Evolutionary conservation across 176 grass and related monocot species (phyloP).

Genomic region (Elaeis guineensis): DNA sequence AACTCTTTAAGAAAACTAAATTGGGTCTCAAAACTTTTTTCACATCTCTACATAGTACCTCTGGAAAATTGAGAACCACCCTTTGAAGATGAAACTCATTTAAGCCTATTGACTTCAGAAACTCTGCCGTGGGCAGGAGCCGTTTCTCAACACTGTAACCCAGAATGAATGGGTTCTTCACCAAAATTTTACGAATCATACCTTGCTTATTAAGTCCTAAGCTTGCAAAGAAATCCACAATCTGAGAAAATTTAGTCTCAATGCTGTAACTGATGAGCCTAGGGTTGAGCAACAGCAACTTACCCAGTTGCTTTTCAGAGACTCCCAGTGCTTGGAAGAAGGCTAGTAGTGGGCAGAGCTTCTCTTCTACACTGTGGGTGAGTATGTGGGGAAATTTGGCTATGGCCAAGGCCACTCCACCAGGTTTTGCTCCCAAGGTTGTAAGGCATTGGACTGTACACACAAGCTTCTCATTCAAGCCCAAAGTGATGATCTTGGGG

Average conservation of each 20-base stretch:
- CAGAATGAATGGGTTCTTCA: constrained; percentile 78
- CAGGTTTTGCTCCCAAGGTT: constrained; percentile 59
- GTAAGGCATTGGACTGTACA: constrained; percentile 81
- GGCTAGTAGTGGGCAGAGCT: constrained; percentile 76
- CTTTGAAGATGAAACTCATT: constrained; percentile 46
- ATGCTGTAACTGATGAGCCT: constrained; percentile 96
- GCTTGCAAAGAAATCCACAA: constrained; percentile 49
- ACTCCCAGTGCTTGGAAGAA: constrained; percentile 84
- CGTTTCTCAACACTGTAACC: constrained; percentile 78
- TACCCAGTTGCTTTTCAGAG: constrained; percentile 76
- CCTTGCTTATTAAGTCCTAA: constrained; percentile 66
- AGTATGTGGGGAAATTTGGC: constrained; percentile 79
- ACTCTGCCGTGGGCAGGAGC: constrained; percentile 62
- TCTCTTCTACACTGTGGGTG: constrained; percentile 78
- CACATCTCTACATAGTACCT: constrained; percentile 65
- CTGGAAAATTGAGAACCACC: constrained; percentile 51
- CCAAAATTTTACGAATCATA: constrained; percentile 60
- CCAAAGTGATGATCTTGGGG: constrained; percentile 81
- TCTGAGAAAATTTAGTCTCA: constrained; percentile 68
- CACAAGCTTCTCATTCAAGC: constrained; percentile 52
- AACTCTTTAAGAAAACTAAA: constrained; percentile 50
- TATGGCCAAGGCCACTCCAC: constrained; percentile 59
- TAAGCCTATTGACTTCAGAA: constrained; percentile 58
- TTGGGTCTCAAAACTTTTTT: constrained; percentile 58
- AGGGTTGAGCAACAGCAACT: constrained; percentile 72